phyloP scores from a whole-genome alignment of 1,139 yeast species.

The Wickerhamomyces sp. region DNA sequence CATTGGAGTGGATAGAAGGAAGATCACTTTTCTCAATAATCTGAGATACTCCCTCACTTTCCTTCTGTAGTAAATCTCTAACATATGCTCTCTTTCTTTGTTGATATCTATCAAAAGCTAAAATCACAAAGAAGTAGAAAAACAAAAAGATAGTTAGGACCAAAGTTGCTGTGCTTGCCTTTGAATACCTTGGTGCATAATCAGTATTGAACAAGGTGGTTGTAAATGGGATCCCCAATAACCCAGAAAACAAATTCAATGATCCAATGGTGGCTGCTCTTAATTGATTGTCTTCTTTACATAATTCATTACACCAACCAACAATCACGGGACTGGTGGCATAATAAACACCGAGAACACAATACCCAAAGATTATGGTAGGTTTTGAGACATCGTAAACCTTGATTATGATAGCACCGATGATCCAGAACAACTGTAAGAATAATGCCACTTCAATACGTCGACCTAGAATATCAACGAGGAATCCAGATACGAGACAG shows the following conservation, averaged over 20 bases:
- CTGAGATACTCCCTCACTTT: too few relatives aligned
- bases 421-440: constrained; percentile 7
- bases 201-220: constrained; percentile 14
- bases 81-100: constrained; percentile 14
- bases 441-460: constrained; percentile 5
- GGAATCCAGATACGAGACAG: constrained; percentile 33
- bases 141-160: constrained; percentile 6
- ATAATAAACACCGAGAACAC: constrained; percentile 13
- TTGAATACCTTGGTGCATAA: constrained; percentile 11
- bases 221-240: constrained; percentile 12
- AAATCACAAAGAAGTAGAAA: constrained; percentile 12
- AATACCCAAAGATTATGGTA: constrained; percentile 14
- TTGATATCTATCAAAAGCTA: constrained; percentile 18
- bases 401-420: constrained; percentile 14
- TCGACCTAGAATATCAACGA: constrained; percentile 28
- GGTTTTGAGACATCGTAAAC: constrained; percentile 15
- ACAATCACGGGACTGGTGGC: constrained; percentile 15
- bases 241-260: constrained; percentile 12
- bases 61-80: background rate
- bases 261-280: constrained; percentile 18
- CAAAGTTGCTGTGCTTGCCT: constrained; percentile 12
- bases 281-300: constrained; percentile 17
- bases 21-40: too few relatives aligned
- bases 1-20: too few relatives aligned
- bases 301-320: constrained; percentile 18